These are phyloP conservation scores for Tetraselmis chui DNA, from an alignment of 139 green algal genomes.

Conservation along the genomic window DNA sequence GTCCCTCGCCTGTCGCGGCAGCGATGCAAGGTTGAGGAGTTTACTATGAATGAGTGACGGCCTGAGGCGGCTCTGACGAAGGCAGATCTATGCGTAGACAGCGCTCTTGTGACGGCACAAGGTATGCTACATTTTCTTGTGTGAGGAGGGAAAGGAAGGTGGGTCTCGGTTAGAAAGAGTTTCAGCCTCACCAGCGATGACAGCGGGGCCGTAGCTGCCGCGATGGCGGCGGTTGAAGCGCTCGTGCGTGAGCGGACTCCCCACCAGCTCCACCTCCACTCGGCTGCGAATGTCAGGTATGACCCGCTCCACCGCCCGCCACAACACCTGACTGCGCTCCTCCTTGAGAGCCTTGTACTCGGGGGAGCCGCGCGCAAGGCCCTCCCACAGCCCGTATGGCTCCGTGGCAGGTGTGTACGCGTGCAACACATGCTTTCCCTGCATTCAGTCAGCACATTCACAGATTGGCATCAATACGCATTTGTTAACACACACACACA, in stretches of 20 bases:
- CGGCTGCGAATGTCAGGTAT: conserved; percentile 78
- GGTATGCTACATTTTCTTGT: too few relatives aligned
- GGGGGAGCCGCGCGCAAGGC: conserved; percentile 52
- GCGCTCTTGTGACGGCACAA: too few relatives aligned
- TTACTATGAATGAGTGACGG: neutral
- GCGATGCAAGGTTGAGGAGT: too few relatives aligned
- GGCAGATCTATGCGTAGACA: too few relatives aligned
- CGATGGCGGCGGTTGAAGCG: conserved; percentile 75
- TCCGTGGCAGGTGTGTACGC: conserved; percentile 83
- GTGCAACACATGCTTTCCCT: conserved; percentile 80
- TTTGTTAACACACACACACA: too few relatives aligned
- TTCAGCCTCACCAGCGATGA: conserved; percentile 20
- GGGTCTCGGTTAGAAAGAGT: neutral
- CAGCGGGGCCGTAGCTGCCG: conserved; percentile 76
- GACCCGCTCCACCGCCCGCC: conserved; percentile 71
- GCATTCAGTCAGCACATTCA: too few relatives aligned
- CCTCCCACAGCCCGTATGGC: conserved; percentile 84
- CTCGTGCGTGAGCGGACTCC: conserved; percentile 87
- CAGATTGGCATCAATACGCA: too few relatives aligned
- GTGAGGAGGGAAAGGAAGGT: neutral
- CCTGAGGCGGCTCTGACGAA: neutral
- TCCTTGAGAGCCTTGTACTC: conserved; percentile 88
- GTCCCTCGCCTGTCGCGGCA: neutral
- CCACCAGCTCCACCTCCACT: conserved; percentile 62
- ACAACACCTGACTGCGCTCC: conserved; percentile 77